These are phyloP conservation scores for Solanum virginianum DNA, from an alignment of 257 asterid genomes.

Conservation along the genomic window DNA sequence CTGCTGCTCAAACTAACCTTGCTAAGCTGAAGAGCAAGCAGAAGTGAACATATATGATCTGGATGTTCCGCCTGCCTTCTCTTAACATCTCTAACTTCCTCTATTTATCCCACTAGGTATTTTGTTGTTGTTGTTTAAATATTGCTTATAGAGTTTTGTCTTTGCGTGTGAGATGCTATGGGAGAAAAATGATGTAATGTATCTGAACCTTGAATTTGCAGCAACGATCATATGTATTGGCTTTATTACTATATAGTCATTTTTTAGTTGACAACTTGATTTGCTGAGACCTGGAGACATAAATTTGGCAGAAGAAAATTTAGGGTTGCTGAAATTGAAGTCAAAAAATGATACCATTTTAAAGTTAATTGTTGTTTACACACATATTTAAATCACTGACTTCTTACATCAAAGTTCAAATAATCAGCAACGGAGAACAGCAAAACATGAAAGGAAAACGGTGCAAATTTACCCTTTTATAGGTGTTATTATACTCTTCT, in stretches of 20 bases:
- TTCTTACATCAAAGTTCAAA: not conserved
- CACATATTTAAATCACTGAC: not conserved
- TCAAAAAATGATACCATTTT: not conserved
- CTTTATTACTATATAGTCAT: not conserved
- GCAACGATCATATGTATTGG: not conserved
- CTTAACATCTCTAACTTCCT: not conserved
- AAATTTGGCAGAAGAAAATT: not conserved
- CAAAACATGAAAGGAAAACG: not conserved
- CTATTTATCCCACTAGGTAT: no score
- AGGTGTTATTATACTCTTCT: not conserved
- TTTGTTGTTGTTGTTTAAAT: no score
- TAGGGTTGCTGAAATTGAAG: not conserved
- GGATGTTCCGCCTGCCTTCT: not conserved
- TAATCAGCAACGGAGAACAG: not conserved
- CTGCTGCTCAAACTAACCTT: conserved; percentile 45
- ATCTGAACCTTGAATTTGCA: not conserved
- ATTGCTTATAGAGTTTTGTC: not conserved
- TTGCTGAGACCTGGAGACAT: not conserved
- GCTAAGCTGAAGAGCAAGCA: conserved; percentile 33
- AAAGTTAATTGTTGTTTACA: not conserved
- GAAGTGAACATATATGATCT: not conserved
- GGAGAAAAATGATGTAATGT: not conserved
- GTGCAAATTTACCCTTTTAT: not conserved
- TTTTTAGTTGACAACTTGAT: not conserved
- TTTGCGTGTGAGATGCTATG: not conserved